Conservation (phyloP, 345 rosid genomes). For the Populus nigra region DNA sequence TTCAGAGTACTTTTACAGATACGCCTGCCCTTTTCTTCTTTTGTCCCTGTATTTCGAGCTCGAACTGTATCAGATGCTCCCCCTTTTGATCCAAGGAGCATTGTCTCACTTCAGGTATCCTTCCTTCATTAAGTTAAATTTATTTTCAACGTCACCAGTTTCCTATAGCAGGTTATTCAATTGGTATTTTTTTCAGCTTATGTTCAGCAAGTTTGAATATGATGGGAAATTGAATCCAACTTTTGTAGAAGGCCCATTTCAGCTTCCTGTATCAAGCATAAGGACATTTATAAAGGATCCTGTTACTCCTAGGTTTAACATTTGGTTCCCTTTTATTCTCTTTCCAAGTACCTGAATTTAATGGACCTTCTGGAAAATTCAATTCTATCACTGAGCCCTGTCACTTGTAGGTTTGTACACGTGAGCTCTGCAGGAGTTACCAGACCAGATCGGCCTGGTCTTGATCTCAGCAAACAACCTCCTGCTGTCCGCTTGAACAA, state of each 20-base stretch:
- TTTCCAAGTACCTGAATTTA: neutral
- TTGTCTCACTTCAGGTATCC: conserved; percentile 77
- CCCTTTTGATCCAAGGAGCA: conserved; percentile 65
- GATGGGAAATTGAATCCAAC: conserved; percentile 91
- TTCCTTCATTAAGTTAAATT: neutral
- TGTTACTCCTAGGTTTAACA: conserved; percentile 70
- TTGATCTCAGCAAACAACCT: conserved; percentile 89
- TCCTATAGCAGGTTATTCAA: conserved; percentile 15
- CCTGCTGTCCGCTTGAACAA: conserved; percentile 97
- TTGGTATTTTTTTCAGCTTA: conserved; percentile 53
- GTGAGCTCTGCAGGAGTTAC: conserved; percentile 96
- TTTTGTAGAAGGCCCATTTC: conserved; percentile 78
- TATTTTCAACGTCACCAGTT: neutral
- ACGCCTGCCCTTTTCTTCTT: conserved; percentile 67
- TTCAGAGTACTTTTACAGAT: conserved; percentile 38
- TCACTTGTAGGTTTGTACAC: conserved; percentile 70
- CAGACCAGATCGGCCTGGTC: conserved; percentile 89
- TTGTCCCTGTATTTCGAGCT: conserved; percentile 89
- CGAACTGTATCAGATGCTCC: conserved; percentile 67
- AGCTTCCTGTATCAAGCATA: conserved; percentile 72
- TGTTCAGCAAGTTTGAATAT: conserved; percentile 96
- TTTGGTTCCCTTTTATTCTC: neutral
- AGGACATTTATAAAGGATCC: conserved; percentile 70
- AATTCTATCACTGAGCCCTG: neutral
- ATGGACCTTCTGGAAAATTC: neutral